phyloP scores from a whole-genome alignment of 2,329 filamentous ascomycete species.

The Penicillium rolfsii region DNA sequence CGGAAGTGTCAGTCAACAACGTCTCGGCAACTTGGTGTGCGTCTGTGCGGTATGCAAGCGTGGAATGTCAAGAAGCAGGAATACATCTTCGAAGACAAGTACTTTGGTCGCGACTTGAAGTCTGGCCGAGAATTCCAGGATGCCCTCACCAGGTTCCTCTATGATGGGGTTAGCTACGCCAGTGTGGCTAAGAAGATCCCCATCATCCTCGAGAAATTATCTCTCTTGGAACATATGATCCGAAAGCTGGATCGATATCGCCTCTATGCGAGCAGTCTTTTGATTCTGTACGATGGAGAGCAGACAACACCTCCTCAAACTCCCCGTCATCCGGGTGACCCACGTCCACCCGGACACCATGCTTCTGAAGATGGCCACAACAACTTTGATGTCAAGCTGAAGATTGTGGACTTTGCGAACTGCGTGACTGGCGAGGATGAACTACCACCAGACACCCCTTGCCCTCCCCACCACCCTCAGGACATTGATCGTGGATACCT shows the following conservation, averaged over 20 bases:
- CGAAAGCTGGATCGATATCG: conserved; percentile 79
- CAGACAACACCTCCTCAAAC: conserved; percentile 31
- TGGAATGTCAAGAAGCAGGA: conserved; percentile 84
- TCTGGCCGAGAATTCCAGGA: conserved; percentile 87
- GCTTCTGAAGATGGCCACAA: conserved; percentile 43
- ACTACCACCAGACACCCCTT: conserved; percentile 61
- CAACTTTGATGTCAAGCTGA: conserved; percentile 67
- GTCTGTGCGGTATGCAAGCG: conserved; percentile 93
- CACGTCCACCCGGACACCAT: conserved; percentile 40
- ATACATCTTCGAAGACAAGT: conserved; percentile 98
- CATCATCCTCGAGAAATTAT: conserved; percentile 79
- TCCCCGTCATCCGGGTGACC: conserved; percentile 30
- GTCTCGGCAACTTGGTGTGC: conserved; percentile 85
- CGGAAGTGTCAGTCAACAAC: conserved; percentile 93
- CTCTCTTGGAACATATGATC: conserved; percentile 81
- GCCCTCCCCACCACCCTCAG: conserved; percentile 78
- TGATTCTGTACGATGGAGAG: conserved; percentile 95
- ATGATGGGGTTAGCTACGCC: conserved; percentile 79
- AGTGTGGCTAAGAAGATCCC: conserved; percentile 88
- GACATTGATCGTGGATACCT: conserved; percentile 88
- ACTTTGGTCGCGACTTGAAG: conserved; percentile 86
- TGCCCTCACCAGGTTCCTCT: conserved; percentile 85
- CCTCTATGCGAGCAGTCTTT: conserved; percentile 90
- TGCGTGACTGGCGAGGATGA: conserved; percentile 86
- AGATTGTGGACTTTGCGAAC: conserved; percentile 98